Conservation (phyloP, 106 monocot genomes). For the Allium cepa region DNA sequence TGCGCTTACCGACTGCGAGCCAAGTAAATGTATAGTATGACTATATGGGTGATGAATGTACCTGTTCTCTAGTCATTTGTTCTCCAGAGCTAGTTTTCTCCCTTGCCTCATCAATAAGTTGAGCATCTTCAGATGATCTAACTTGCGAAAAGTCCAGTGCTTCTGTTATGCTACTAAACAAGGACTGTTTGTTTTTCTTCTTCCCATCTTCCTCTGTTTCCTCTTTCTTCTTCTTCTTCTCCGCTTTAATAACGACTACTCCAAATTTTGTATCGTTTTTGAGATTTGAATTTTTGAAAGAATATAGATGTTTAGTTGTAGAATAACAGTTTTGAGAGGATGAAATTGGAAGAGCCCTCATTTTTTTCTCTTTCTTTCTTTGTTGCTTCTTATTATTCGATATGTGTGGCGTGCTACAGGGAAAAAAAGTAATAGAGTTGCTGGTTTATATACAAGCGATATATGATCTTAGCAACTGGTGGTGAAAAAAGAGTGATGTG, state of each 20-base stretch:
- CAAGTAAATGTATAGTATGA: too few relatives aligned
- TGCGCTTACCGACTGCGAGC: too few relatives aligned
- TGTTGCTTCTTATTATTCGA: too few relatives aligned
- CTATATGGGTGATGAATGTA: slow-evolving; percentile 3
- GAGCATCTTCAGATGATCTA: slow-evolving; percentile 72
- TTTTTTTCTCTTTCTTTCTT: not conserved
- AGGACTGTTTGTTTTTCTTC: slow-evolving; percentile 47
- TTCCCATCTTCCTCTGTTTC: slow-evolving; percentile 8
- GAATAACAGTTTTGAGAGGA: slow-evolving; percentile 32
- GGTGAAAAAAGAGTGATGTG: slow-evolving; percentile 12
- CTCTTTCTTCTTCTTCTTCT: slow-evolving; percentile 8
- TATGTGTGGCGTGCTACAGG: not conserved
- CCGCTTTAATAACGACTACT: slow-evolving; percentile 29
- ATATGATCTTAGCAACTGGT: not conserved
- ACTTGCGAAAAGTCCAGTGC: slow-evolving; percentile 90
- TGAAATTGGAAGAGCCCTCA: slow-evolving; percentile 48
- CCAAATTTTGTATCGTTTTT: slow-evolving; percentile 17
- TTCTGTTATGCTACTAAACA: slow-evolving; percentile 64
- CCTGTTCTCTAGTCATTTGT: slow-evolving; percentile 87
- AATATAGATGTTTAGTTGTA: slow-evolving; percentile 5
- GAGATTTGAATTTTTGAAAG: not conserved
- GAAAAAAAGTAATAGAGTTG: not conserved
- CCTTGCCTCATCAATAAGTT: slow-evolving; percentile 76
- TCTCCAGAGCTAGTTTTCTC: slow-evolving; percentile 59
- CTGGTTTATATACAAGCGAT: not conserved